Base-by-base conservation (phyloP, 805 yeast genomes). In the Lachancea sp. region DNA sequence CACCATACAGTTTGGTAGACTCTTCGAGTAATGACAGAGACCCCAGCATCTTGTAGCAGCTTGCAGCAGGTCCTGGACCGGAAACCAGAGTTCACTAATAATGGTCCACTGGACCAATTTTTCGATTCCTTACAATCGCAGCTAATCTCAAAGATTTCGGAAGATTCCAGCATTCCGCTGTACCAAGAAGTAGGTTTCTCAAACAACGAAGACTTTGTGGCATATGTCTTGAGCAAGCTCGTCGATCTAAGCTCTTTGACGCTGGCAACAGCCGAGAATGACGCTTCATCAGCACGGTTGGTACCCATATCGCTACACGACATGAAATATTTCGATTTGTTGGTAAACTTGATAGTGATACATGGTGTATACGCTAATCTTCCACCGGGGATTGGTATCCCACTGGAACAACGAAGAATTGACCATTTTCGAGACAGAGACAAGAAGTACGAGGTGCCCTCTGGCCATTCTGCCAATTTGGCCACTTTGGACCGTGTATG, bases 291-390 rank as follows among this genome's bases (percentile, higher is more conserved):
- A 29, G 35, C 48, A 2, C 49, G 57, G 20, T 47, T 70, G 36
- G 50, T 85, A 10, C 69, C 83, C 8, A 81, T 91, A 13, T 86
- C 97, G 0, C 69, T 91, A 9, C 89, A 87, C 55, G 98, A 93
- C 60, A 80, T 91, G 74, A 84, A 81, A 58, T 74, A 78, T 3
- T 75, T 93, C 45, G 82, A 84, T 30, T 75, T 72, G 18, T 58
- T 91, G 36, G 62, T 84, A 16, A 83, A 81, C 50, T 47, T 83
- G 10, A 69, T 90, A 1, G 77, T 89, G 0, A 63, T 83, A 1
- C 82, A 81, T 51, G 90, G 95, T 0, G 70, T 91, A 0, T 83
- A 82, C 52, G 78, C 89, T 0, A 75, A 77, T 41, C 49, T 87
- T 0, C 76, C 81, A 0, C 47, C 60, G 8, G 75, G 74, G 2